phyloP scores from a whole-genome alignment of 1,139 yeast genomes.

The Kurtzmaniella quercitrusa region DNA sequence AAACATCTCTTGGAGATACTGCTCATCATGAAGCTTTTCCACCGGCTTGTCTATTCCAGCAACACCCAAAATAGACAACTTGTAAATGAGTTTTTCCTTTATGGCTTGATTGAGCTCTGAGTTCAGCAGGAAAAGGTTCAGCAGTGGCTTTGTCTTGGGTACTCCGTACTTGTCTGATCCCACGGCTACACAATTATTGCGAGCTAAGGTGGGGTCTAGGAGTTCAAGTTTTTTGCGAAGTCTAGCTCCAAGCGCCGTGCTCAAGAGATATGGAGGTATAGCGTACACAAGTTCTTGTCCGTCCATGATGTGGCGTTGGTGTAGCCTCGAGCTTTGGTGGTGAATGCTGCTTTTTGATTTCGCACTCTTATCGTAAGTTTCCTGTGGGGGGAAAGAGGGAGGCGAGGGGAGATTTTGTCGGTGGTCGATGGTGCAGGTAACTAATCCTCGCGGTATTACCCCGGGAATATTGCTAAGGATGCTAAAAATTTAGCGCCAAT shows the following conservation, averaged over 20 bases:
- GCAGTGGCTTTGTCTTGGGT: background rate
- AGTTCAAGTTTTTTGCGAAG: conserved; percentile 24
- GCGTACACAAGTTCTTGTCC: conserved; percentile 23
- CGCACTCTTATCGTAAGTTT: background rate
- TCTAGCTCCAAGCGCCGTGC: conserved; percentile 34
- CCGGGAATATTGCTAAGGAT: no score
- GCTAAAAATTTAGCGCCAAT: no score
- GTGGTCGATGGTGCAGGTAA: no score
- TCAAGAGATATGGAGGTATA: conserved; percentile 43
- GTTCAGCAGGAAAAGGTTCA: conserved; percentile 19
- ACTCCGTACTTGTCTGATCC: conserved; percentile 5
- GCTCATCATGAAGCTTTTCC: conserved; percentile 21
- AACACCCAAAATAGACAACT: conserved; percentile 35
- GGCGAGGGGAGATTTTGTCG: no score
- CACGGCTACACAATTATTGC: conserved; percentile 4
- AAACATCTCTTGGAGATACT: conserved; percentile 30
- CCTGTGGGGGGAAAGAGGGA: background rate
- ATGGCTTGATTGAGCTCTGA: conserved; percentile 30
- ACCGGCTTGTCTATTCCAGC: conserved; percentile 32
- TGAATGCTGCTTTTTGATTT: background rate
- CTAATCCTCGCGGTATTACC: no score
- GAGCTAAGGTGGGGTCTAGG: conserved; percentile 13
- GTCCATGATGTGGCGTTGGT: conserved; percentile 5
- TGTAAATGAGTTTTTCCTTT: conserved; percentile 32
- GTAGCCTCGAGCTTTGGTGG: background rate